Evolutionary conservation across 805 yeast genomes (phyloP), one percentile per base, ranked within the genome.

Genomic region (Saccharomycopsis fermentans): DNA sequence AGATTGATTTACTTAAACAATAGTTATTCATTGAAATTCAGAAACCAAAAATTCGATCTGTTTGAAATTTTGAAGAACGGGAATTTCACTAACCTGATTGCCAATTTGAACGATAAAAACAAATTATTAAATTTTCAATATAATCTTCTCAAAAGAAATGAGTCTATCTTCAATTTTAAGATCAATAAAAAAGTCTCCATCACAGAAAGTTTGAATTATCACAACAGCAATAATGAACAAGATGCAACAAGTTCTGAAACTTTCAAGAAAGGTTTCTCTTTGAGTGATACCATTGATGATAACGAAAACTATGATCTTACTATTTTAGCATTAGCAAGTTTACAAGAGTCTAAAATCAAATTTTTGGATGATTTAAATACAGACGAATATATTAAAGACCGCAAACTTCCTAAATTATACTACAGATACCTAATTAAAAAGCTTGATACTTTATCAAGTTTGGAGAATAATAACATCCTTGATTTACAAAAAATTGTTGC

Each of bases 81-180:
- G 16, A 35, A 55, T 9, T 57, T 32, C 43, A 27, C 53, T 21
- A 48, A 58, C 35, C 16, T 17, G 9, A n/a, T 61, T 11, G 24
- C 58, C 6, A 16, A 16, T 8, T 57, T 59, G 35, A 50, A 47
- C 12, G 27, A 39, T n/a, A 39, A 51, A n/a, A 61, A 51, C 32
- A 61, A 57, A 43, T 48, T 61, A 6, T 53, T 61, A 17, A 56
- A 52, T 11, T 43, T 71, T 4, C 85, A 81, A 68, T 68, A 69
- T 57, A 71, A 67, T 55, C 64, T 67, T 2, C 63, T 81, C 52
- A 63, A 67, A 54, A 74, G 78, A 65, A 81, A 81, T 64, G 76
- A 76, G 65, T 62, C 77, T 32, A 63, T 77, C 32, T 70, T 81
- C 62, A 72, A 73, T 16, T 74, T 67, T 63, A 66, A 69, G 40